Evolutionary conservation across 495 filamentous ascomycete genomes (phyloP), one percentile per base, ranked within the genome.

Genomic region (Geopyxis carbonaria): DNA sequence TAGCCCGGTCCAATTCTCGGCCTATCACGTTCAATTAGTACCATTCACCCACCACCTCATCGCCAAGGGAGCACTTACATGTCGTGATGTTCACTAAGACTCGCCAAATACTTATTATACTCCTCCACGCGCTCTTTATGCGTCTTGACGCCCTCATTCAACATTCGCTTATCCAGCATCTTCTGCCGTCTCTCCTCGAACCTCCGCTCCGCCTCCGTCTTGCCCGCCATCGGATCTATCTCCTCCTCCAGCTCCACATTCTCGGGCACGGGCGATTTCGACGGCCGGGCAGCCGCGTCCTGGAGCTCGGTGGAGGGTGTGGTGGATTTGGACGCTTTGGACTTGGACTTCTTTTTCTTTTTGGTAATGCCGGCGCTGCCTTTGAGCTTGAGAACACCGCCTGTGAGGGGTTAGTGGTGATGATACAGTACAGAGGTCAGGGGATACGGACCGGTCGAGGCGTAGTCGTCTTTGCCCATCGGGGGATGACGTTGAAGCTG

Each of bases 81-180:
- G 56, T 97, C 89, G 56, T 97, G 89, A 59, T 97, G 89, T 61
- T 97, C 89, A 60, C 81, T 92, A 55, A 97, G 61, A 44, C 75
- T 75, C 44, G 78, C 85, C 29, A 97, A 64, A 55, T 93, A 92
- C 53, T 81, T 80, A 57, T 97, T 97, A 45, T 94, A 64, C 58
- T 93, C 85, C 58, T 97, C 85, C 30, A 97, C 89, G 1, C 80
- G 75, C 66, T 97, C 77, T 59, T 95, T 97, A 55, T 97, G 89
- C 28, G 85, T 91, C 68, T 95, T 97, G 49, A 80, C 66, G 18
- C 84, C 80, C 38, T 69, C 61, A 20, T 78, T 68, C 56, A 80
- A 72, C 22, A 92, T 65, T 24, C 85, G 68, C 59, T 97, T 79
- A 48, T 72, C 66, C 45, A 74, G 60, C 66, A 70, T 48, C 38